Percentiles rank a stretch among this genome's conserved stretches.
These are phyloP conservation scores for Clausena lansium DNA, from an alignment of 345 rosid species.

Conservation along the genomic window DNA sequence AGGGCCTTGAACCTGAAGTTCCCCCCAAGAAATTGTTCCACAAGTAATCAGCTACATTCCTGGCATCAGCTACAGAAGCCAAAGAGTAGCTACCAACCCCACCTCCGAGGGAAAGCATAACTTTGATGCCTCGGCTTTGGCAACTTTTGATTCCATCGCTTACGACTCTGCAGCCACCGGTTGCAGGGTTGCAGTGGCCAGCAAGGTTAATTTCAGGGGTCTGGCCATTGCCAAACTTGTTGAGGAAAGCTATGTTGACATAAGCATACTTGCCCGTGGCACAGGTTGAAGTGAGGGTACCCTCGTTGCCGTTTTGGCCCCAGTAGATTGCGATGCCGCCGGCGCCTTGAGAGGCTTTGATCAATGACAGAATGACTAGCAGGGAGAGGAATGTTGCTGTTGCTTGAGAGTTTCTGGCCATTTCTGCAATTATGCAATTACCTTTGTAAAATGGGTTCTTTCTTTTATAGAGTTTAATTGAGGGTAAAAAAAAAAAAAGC, in stretches of 20 bases:
- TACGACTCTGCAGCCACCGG: conserved; percentile 34
- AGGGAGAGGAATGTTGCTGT: conserved; percentile 19
- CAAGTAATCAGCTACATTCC: conserved; percentile 35
- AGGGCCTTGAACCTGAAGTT: conserved; percentile 40
- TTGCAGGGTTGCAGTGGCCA: conserved; percentile 54
- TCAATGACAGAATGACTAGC: background rate
- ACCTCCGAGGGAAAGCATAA: conserved; percentile 61
- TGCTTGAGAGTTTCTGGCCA: conserved; percentile 6
- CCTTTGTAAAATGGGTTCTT: background rate
- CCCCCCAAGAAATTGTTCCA: conserved; percentile 51
- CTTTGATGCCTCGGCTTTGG: conserved; percentile 50
- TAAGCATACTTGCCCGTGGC: conserved; percentile 40
- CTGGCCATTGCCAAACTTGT: conserved; percentile 48
- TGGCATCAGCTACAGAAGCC: conserved; percentile 43
- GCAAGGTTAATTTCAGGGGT: conserved; percentile 51
- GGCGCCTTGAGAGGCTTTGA: conserved; percentile 8
- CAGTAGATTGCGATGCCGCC: conserved; percentile 41
- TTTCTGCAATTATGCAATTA: background rate
- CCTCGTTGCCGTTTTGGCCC: conserved; percentile 66
- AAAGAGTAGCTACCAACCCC: conserved; percentile 46
- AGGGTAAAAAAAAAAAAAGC: background rate
- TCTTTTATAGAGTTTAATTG: background rate
- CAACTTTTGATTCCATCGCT: conserved; percentile 40
- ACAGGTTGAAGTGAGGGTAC: conserved; percentile 43
- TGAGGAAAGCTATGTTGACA: conserved; percentile 58